A percentile compares a stretch with the other conserved stretches of the same genome.
Evolutionary conservation across 345 rosid genomes (phyloP).

Genomic region (Combretum micranthum): DNA sequence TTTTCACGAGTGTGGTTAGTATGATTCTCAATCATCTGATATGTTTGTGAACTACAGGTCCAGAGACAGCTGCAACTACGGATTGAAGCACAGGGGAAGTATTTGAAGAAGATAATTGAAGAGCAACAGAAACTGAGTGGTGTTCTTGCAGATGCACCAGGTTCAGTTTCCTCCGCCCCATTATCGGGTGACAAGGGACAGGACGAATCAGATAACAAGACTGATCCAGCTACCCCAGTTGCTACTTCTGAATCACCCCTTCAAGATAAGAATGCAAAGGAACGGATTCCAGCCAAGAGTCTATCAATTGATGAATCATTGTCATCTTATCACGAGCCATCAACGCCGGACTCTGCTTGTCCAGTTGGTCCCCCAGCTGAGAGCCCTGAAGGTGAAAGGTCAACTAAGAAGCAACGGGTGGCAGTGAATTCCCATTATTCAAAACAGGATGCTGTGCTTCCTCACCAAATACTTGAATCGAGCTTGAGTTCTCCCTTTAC

Average conservation of each 20-base stretch:
- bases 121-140: conserved; percentile 92
- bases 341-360: conserved; percentile 84
- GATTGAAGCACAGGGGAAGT: conserved; percentile 96
- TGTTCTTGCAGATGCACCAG: conserved; percentile 50
- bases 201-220: conserved; percentile 65
- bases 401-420: conserved; percentile 63
- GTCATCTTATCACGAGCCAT: conserved; percentile 76
- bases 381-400: conserved; percentile 54
- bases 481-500: conserved; percentile 58
- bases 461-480: conserved; percentile 73
- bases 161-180: conserved; percentile 32
- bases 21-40: background rate
- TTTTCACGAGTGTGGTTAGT: background rate
- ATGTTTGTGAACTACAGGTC: conserved; percentile 41
- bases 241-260: conserved; percentile 76
- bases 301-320: conserved; percentile 77
- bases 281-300: conserved; percentile 55
- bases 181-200: conserved; percentile 37
- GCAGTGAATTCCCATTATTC: conserved; percentile 26
- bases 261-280: conserved; percentile 66
- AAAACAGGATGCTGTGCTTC: conserved; percentile 43
- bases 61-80: conserved; percentile 97
- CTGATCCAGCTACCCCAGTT: conserved; percentile 84
- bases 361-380: conserved; percentile 47
- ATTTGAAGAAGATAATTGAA: conserved; percentile 95